Conservation (phyloP, 2,329 filamentous ascomycete species). For the Monilinia polystroma region DNA sequence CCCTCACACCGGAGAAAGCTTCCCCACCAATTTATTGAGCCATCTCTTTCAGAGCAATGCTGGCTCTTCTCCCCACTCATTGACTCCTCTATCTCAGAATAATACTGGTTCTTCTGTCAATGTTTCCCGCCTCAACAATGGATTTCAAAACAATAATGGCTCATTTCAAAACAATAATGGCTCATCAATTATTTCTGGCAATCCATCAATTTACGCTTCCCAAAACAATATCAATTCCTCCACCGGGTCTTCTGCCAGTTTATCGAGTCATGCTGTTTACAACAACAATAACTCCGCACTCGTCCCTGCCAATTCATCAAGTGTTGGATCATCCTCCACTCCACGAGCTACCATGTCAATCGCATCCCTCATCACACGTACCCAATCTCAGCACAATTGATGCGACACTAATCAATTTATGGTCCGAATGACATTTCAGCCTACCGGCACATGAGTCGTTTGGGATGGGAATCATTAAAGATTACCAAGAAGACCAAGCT, state of each 20-base stretch:
- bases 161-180: not conserved
- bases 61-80: not conserved
- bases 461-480: too few relatives aligned
- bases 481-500: too few relatives aligned
- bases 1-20: not conserved
- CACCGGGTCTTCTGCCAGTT: not conserved
- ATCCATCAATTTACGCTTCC: not conserved
- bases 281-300: not conserved
- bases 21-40: not conserved
- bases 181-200: not conserved
- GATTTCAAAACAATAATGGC: not conserved
- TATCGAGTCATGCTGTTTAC: not conserved
- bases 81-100: not conserved
- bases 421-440: not conserved
- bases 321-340: slow-evolving; percentile 6
- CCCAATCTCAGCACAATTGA: slow-evolving; percentile 7
- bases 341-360: slow-evolving; percentile 22
- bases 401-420: not conserved
- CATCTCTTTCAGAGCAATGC: not conserved
- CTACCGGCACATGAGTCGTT: not conserved
- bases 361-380: slow-evolving; percentile 13
- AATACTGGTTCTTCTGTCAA: not conserved
- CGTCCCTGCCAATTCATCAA: not conserved
- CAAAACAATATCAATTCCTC: not conserved
- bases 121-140: slow-evolving; percentile 3